Base-by-base conservation (phyloP, 192 early-diverging fungal species). In the Coemansia sp. region DNA sequence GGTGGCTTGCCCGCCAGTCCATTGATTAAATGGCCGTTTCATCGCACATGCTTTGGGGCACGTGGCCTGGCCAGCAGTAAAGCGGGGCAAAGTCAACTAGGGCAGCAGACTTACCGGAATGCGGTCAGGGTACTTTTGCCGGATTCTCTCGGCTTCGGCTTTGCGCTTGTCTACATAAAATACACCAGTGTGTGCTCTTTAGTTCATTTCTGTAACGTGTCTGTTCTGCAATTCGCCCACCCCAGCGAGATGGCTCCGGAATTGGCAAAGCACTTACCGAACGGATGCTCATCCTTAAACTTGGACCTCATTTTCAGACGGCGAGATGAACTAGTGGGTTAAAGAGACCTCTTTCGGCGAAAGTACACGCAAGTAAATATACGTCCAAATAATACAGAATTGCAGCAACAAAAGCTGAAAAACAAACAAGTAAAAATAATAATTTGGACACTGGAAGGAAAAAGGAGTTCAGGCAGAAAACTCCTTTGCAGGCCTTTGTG, bases 251-350 rank as follows among this genome's bases (percentile, higher is more conserved):
- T n/a, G 22, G 42, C 22, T 26, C 10, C 14, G 56, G 5, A 19
- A 56, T 23, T 31, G 31, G 56, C 38, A 37, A 20, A 28, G 49
- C 28, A 60, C 88, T 67, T 88, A 94, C 93, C 93, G 73, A 94
- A 94, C 28, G 89, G 88, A 69, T 98, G 94, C 70, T 98, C 96
- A 80, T 95, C 93, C 85, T 98, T 94, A 72, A 97, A 97, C 78
- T 94, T 90, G 60, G 93, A 94, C 68, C 87, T 85, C 84, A 90
- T 88, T 67, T 75, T 58, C 34, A 19, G 37, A 17, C 4, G 53
- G 21, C 10, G n/a, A 54, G 22, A 36, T 36, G 54, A 36, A 34
- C 20, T 36, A n/a, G 54, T 25, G 26, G 34, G 28, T 36, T 15
- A 36, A 36, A 10, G 44, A 17, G 8, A 14, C 21, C 25, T 44